These are phyloP conservation scores for Vitis vinifera DNA, from an alignment of 164 flowering plant genomes.

Conservation along the genomic window DNA sequence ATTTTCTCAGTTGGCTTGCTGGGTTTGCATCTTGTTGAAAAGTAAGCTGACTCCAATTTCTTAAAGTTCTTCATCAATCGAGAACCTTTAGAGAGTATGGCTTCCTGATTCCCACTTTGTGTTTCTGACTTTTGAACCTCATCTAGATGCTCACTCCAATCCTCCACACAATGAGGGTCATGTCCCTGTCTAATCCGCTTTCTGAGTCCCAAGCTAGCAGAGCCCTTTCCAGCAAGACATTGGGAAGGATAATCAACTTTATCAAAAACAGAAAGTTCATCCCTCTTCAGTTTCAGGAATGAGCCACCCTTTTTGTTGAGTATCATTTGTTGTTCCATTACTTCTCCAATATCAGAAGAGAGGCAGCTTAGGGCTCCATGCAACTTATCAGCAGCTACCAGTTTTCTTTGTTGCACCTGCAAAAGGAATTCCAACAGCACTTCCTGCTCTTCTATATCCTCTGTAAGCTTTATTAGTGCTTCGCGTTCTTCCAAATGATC, in stretches of 20 bases:
- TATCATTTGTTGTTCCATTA: slow-evolving; percentile 49
- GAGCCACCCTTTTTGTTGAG: slow-evolving; percentile 39
- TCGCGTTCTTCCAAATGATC: slow-evolving; percentile 69
- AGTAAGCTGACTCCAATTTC: slow-evolving; percentile 82
- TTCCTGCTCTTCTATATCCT: slow-evolving; percentile 84
- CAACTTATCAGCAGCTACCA: slow-evolving; percentile 69
- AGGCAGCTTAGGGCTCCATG: slow-evolving; percentile 56
- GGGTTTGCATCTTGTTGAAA: slow-evolving; percentile 65
- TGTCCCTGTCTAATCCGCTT: slow-evolving; percentile 53
- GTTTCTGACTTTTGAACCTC: slow-evolving; percentile 33
- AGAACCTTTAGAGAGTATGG: slow-evolving; percentile 48
- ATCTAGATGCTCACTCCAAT: slow-evolving; percentile 32
- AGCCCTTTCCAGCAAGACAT: slow-evolving; percentile 32
- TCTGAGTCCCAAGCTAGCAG: slow-evolving; percentile 46
- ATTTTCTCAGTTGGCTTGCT: slow-evolving; percentile 33
- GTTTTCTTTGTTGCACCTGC: slow-evolving; percentile 64
- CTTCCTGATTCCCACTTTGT: slow-evolving; percentile 35
- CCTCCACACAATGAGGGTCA: slow-evolving; percentile 22
- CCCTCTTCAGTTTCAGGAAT: slow-evolving; percentile 29
- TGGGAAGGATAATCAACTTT: slow-evolving; percentile 10
- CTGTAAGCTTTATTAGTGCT: slow-evolving; percentile 73
- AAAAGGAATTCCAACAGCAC: slow-evolving; percentile 79
- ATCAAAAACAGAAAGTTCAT: slow-evolving; percentile 29
- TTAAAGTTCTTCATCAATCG: slow-evolving; percentile 84
- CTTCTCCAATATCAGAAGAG: slow-evolving; percentile 83